Evolutionary conservation across 306 rosid species (phyloP), one percentile per base, ranked within the genome.

Genomic region (Acacia melanoxylon): DNA sequence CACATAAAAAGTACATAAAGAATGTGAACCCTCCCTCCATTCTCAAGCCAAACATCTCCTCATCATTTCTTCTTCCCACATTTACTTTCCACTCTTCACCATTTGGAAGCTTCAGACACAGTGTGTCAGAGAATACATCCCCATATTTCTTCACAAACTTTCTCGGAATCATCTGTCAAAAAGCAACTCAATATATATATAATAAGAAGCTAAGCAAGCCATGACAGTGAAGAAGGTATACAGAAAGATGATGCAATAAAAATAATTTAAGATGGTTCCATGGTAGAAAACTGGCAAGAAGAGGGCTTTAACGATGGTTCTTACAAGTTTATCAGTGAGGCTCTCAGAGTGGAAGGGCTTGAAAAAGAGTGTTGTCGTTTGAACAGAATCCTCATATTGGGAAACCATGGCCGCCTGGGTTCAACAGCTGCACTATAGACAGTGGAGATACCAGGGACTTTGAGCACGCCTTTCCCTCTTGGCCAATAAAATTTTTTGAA

Each of bases 41-140:
- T 82, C 11, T 80, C 61, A 44, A 87, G 76, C 81, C 86, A 85
- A 3, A 82, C 56, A 16, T 62, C 78, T 8, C 76, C 84, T 1
- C 2, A 46, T 63, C 74, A 49, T 49, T 15, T 19, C 17, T 4
- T 31, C 76, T 84, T 27, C 24, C 85, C 79, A 87, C 48, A 19
- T 29, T 48, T 15, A 82, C 17, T 80, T 76, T 59, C 88, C 90
- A 85, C 15, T 72, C 24, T 6, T 17, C 78, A 17, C 61, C 10
- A 7, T 17, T 19, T 19, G 61, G 61, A 54, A 54, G 61, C 61
- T 20, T 54, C 10, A 52, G 22, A 52, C 6, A 17, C 59, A 52
- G 10, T 52, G 22, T 52, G 59, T 52, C 59, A 52, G 59, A 52
- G 7, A 52, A 16, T 9, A 2, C 59, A 52, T 52, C 59, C 59